Percentiles rank a stretch among this genome's conserved stretches.
Evolutionary conservation across 129 eudicot genomes (phyloP).

Genomic region (Flaveria robusta): DNA sequence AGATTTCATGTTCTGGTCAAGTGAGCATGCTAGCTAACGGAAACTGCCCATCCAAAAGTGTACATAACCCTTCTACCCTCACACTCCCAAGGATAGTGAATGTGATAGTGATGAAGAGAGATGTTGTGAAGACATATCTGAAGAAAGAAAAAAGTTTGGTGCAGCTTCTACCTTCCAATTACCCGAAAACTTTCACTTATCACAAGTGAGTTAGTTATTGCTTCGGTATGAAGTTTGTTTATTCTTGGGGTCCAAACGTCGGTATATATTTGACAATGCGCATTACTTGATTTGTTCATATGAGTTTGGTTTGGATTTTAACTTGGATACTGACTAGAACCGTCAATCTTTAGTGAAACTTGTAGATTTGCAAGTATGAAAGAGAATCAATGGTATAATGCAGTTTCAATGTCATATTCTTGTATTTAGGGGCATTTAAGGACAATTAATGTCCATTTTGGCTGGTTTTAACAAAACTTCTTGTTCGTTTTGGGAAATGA

Average conservation of each 20-base stretch:
- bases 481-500: neutral
- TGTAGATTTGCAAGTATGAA: constrained; percentile 11
- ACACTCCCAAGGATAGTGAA: constrained; percentile 40
- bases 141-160: constrained; percentile 70
- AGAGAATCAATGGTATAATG: neutral
- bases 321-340: constrained; percentile 8
- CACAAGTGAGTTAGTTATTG: constrained; percentile 47
- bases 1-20: constrained; percentile 66
- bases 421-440: neutral
- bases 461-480: neutral
- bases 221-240: constrained; percentile 17
- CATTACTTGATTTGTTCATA: constrained; percentile 27
- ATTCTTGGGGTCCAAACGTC: constrained; percentile 10
- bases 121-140: constrained; percentile 37
- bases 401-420: neutral
- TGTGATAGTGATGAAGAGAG: constrained; percentile 45
- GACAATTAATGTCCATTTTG: neutral
- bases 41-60: constrained; percentile 48
- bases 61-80: constrained; percentile 48
- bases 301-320: neutral
- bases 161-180: constrained; percentile 61
- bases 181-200: constrained; percentile 53
- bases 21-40: constrained; percentile 56
- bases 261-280: neutral
- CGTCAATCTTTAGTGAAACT: constrained; percentile 25